Conservation (phyloP, 2,329 filamentous ascomycete genomes). For the Fusarium sp. region DNA sequence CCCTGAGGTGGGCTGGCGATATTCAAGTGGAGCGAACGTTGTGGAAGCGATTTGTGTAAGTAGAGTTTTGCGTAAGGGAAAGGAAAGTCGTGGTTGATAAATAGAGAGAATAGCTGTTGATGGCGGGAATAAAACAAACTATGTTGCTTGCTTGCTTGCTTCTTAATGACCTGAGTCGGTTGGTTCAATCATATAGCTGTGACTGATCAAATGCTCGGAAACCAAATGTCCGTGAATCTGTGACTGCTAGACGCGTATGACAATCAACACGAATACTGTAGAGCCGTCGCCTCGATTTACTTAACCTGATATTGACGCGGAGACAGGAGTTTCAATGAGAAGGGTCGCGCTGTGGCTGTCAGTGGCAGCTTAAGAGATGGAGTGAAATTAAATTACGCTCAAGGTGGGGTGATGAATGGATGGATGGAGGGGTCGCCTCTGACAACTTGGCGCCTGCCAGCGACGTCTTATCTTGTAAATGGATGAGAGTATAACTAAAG, state of each 20-base stretch:
- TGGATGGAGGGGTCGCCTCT: constrained; percentile 34
- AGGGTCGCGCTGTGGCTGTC: neutral
- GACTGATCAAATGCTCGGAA: constrained; percentile 23
- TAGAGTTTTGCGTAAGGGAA: constrained; percentile 6
- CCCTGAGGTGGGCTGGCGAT: constrained; percentile 19
- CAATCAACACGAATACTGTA: neutral
- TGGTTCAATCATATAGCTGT: constrained; percentile 20
- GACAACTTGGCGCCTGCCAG: constrained; percentile 32
- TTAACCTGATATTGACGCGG: constrained; percentile 1
- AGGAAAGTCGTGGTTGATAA: neutral
- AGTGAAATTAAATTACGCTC: constrained; percentile 3
- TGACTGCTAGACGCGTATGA: neutral
- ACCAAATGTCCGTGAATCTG: constrained; percentile 8
- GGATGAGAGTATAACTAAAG: too few species aligned
- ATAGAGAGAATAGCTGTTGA: neutral
- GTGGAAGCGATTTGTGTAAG: constrained; percentile 38
- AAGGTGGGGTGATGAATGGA: constrained; percentile 32
- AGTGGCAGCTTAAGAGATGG: neutral
- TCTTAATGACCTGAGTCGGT: constrained; percentile 23
- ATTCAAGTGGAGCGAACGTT: constrained; percentile 35
- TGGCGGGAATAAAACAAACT: neutral
- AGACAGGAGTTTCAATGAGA: neutral
- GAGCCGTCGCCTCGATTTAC: neutral
- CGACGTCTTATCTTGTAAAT: too few species aligned
- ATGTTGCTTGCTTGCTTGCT: constrained; percentile 1